These are phyloP conservation scores for Phytophthora sojae DNA, from an alignment of 352 stramenopile species.

Conservation along the genomic window DNA sequence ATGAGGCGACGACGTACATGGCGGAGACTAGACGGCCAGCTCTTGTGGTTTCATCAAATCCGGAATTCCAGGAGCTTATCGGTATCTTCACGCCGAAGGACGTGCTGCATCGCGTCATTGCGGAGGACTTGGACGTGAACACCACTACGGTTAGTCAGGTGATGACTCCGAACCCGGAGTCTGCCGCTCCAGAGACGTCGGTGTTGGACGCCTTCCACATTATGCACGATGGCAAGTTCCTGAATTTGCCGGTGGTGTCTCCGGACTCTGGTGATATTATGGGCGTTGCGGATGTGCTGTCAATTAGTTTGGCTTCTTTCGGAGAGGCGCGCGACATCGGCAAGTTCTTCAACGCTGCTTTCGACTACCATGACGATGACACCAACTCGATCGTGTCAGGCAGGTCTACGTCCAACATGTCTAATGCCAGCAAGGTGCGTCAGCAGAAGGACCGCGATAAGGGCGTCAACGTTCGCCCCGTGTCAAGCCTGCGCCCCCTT, in stretches of 20 bases:
- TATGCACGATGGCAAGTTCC: conserved; percentile 98
- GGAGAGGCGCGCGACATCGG: conserved; percentile 79
- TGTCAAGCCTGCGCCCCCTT: conserved; percentile 83
- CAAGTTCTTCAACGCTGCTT: conserved; percentile 81
- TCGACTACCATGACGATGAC: conserved; percentile 75
- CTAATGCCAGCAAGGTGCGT: conserved; percentile 67
- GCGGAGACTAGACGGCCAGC: conserved; percentile 79
- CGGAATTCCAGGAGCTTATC: conserved; percentile 77
- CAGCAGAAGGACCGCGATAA: conserved; percentile 84
- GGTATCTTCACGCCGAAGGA: conserved; percentile 99
- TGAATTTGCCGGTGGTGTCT: conserved; percentile 96
- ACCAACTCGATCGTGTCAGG: conserved; percentile 62
- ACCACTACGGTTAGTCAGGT: conserved; percentile 90
- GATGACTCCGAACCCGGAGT: conserved; percentile 98
- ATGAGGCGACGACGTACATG: conserved; percentile 81
- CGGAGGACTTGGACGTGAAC: conserved; percentile 88
- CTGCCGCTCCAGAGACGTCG: conserved; percentile 92
- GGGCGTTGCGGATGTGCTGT: conserved; percentile 85
- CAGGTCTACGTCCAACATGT: conserved; percentile 65
- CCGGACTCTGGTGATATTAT: conserved; percentile 73
- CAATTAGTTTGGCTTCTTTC: conserved; percentile 80
- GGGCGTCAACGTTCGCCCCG: conserved; percentile 77
- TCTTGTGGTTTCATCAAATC: conserved; percentile 73
- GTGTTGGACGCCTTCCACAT: conserved; percentile 98
- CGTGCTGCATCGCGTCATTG: conserved; percentile 95